Evolutionary conservation across 148 eudicot species (phyloP).

Genomic region (Camellia granthamiana): DNA sequence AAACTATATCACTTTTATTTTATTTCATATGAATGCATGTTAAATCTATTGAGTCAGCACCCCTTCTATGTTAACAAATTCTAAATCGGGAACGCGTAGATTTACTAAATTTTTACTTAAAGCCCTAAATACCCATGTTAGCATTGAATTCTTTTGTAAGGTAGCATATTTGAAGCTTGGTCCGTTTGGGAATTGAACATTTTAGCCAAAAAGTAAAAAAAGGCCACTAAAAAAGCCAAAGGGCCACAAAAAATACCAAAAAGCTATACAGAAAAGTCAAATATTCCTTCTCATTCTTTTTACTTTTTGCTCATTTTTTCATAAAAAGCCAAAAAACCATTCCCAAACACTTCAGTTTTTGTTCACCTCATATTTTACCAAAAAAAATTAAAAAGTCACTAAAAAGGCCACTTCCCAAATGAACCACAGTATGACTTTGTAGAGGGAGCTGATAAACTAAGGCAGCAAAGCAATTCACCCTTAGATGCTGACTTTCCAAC

Average conservation of each 20-base stretch:
- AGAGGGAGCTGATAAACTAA: neutral
- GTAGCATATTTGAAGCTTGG: neutral
- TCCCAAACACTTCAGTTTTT: no score
- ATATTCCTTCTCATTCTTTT: no score
- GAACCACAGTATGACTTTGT: neutral
- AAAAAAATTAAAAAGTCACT: no score
- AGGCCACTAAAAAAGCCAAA: no score
- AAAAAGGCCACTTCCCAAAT: no score
- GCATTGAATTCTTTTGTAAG: neutral
- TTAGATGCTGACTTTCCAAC: neutral
- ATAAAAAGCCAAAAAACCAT: no score
- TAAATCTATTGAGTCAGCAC: neutral
- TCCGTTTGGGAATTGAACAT: neutral
- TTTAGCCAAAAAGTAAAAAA: no score
- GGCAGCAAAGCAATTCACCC: neutral
- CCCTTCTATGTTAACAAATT: neutral
- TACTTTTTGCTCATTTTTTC: no score
- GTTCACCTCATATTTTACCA: no score
- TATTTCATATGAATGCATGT: neutral
- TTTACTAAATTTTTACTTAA: neutral
- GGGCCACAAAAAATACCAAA: no score
- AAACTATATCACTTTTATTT: neutral
- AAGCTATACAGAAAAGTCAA: no score
- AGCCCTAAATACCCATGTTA: neutral
- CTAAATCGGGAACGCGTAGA: neutral